Conservation (phyloP, 495 filamentous ascomycete species). For the Lophiotrema nucula region DNA sequence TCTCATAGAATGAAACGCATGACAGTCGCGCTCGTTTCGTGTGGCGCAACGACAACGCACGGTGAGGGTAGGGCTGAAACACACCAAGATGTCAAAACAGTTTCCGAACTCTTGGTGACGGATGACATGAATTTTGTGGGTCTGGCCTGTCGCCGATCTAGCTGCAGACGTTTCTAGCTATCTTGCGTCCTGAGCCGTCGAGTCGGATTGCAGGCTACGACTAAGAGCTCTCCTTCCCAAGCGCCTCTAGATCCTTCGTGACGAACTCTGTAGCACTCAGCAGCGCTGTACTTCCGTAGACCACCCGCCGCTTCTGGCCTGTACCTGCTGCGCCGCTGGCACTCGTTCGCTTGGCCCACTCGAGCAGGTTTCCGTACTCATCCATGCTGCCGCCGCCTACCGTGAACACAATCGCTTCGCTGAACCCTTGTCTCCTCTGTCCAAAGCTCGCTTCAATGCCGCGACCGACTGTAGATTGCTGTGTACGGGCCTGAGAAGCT, state of each 20-base stretch:
- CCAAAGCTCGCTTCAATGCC: slow-evolving; percentile 88
- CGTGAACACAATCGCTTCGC: slow-evolving; percentile 93
- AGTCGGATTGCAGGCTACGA: too few relatives aligned
- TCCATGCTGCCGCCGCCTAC: slow-evolving; percentile 98
- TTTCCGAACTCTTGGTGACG: too few relatives aligned
- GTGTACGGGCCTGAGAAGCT: slow-evolving; percentile 48
- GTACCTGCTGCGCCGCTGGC: slow-evolving; percentile 50
- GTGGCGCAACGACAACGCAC: too few relatives aligned
- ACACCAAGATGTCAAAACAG: too few relatives aligned
- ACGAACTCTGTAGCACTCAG: slow-evolving; percentile 90
- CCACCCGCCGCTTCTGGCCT: slow-evolving; percentile 60
- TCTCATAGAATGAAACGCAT: too few relatives aligned
- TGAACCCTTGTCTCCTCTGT: slow-evolving; percentile 88
- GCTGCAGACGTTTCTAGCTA: too few relatives aligned
- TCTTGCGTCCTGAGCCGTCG: too few relatives aligned
- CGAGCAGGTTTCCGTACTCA: slow-evolving; percentile 96
- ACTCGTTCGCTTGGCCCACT: slow-evolving; percentile 82
- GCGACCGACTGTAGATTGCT: slow-evolving; percentile 38
- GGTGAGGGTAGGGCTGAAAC: too few relatives aligned
- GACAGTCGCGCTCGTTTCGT: too few relatives aligned
- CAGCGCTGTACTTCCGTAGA: slow-evolving; percentile 95
- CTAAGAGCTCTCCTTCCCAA: slow-evolving; percentile 74
- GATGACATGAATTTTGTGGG: too few relatives aligned
- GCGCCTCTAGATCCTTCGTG: slow-evolving; percentile 68
- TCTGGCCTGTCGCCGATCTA: too few relatives aligned